phyloP scores from a whole-genome alignment of 2,329 filamentous ascomycete genomes.

The Tolypocladium cylindrosporum region DNA sequence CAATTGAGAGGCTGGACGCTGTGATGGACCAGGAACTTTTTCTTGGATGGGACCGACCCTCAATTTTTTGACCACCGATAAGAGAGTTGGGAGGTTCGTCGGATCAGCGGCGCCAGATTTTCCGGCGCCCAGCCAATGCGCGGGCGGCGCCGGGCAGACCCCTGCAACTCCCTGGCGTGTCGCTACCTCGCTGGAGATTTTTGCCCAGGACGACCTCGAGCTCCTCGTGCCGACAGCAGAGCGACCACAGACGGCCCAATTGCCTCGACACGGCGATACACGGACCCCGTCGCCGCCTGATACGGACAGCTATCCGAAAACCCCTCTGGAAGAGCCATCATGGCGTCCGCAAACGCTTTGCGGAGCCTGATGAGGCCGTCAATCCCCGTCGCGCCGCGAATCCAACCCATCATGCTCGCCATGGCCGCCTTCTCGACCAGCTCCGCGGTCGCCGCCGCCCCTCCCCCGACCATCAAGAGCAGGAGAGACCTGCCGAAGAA shows the following conservation, averaged over 20 bases:
- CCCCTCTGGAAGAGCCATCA: conserved; percentile 9
- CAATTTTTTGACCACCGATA: conserved; percentile 16
- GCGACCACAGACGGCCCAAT: conserved; percentile 15
- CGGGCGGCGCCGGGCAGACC: not conserved
- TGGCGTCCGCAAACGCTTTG: conserved; percentile 30
- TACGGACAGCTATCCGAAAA: not conserved
- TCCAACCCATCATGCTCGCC: conserved; percentile 19
- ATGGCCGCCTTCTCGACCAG: conserved; percentile 32
- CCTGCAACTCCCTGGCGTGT: not conserved
- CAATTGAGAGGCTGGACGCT: not conserved
- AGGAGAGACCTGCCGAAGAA: conserved; percentile 25
- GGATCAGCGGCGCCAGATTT: conserved; percentile 19
- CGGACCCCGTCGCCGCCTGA: not conserved
- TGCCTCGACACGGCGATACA: conserved; percentile 15
- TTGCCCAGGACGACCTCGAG: not conserved
- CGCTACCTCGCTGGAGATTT: conserved; percentile 7
- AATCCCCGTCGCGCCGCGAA: conserved; percentile 20
- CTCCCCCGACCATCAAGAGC: conserved; percentile 21
- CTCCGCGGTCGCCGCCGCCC: conserved; percentile 16
- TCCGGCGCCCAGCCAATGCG: conserved; percentile 6
- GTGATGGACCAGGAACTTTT: conserved; percentile 2
- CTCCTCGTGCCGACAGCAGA: not conserved
- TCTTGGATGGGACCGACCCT: conserved; percentile 5
- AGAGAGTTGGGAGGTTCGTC: conserved; percentile 8
- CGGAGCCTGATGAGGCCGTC: conserved; percentile 31